Evolutionary conservation across 768 basidiomycete species (phyloP).

Genomic region (Calocybe indica): DNA sequence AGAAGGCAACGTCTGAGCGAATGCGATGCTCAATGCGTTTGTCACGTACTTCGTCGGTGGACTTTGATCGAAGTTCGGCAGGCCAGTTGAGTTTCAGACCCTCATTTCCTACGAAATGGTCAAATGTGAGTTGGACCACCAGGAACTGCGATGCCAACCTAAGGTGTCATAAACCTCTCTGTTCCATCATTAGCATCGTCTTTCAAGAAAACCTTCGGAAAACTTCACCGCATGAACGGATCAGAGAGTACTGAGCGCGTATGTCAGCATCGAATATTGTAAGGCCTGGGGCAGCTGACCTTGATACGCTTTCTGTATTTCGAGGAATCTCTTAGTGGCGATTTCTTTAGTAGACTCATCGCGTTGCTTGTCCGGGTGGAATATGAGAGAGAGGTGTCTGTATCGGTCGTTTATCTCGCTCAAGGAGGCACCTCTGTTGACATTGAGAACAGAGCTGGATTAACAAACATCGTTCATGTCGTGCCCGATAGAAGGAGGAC

Average conservation of each 20-base stretch:
- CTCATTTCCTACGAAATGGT: constrained; percentile 18
- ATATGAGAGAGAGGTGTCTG: constrained; percentile 63
- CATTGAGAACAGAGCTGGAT: constrained; percentile 61
- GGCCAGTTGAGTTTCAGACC: constrained; percentile 41
- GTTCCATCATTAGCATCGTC: constrained; percentile 3
- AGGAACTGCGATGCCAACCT: constrained; percentile 33
- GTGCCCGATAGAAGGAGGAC: neutral
- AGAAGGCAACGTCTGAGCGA: neutral
- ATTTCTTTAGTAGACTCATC: constrained; percentile 48
- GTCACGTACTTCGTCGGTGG: constrained; percentile 40
- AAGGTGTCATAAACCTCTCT: constrained; percentile 74
- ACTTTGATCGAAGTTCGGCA: constrained; percentile 33
- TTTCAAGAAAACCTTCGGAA: neutral
- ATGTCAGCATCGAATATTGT: neutral
- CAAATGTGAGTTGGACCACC: neutral
- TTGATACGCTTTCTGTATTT: constrained; percentile 82
- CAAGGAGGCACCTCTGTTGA: constrained; percentile 56
- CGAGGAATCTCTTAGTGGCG: constrained; percentile 64
- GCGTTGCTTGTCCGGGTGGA: constrained; percentile 82
- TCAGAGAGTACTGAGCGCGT: constrained; percentile 59
- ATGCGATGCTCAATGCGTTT: neutral
- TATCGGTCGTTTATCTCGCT: constrained; percentile 74
- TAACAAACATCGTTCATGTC: too few species aligned
- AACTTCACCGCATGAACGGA: constrained; percentile 53
- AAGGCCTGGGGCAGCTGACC: constrained; percentile 30